Conservation (phyloP, 768 basidiomycete species). For the Xanthoconium purpureum region DNA sequence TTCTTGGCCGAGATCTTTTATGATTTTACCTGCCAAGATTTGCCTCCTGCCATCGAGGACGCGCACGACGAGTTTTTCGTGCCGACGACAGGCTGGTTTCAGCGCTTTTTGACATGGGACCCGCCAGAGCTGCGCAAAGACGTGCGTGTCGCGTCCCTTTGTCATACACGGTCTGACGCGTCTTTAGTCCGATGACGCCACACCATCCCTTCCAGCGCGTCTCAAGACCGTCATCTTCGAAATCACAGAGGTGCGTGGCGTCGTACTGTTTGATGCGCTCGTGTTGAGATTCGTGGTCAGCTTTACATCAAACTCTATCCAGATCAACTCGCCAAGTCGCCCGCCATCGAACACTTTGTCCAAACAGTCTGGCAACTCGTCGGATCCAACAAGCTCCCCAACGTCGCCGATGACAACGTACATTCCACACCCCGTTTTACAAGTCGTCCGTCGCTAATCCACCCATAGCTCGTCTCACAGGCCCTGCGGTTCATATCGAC, state of each 20-base stretch:
- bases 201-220: slow-evolving; percentile 82
- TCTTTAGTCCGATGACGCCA: slow-evolving; percentile 70
- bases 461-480: slow-evolving; percentile 76
- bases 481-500: slow-evolving; percentile 89
- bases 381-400: slow-evolving; percentile 61
- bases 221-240: slow-evolving; percentile 89
- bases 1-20: slow-evolving; percentile 85
- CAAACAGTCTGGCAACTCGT: slow-evolving; percentile 88
- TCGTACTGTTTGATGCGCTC: not conserved
- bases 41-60: slow-evolving; percentile 94
- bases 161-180: slow-evolving; percentile 5
- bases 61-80: slow-evolving; percentile 80
- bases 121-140: slow-evolving; percentile 64
- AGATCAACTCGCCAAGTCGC: slow-evolving; percentile 64
- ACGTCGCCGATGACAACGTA: slow-evolving; percentile 72
- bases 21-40: slow-evolving; percentile 92
- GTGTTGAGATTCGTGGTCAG: slow-evolving; percentile 32
- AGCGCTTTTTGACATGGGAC: slow-evolving; percentile 80
- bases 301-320: slow-evolving; percentile 82
- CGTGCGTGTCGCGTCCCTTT: slow-evolving; percentile 36
- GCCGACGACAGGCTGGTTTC: slow-evolving; percentile 64
- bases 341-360: slow-evolving; percentile 71
- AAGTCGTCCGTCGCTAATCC: not conserved
- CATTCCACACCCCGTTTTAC: slow-evolving; percentile 17
- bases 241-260: slow-evolving; percentile 67